phyloP scores from a whole-genome alignment of 331 rosid species.

The Quercus tomentella region DNA sequence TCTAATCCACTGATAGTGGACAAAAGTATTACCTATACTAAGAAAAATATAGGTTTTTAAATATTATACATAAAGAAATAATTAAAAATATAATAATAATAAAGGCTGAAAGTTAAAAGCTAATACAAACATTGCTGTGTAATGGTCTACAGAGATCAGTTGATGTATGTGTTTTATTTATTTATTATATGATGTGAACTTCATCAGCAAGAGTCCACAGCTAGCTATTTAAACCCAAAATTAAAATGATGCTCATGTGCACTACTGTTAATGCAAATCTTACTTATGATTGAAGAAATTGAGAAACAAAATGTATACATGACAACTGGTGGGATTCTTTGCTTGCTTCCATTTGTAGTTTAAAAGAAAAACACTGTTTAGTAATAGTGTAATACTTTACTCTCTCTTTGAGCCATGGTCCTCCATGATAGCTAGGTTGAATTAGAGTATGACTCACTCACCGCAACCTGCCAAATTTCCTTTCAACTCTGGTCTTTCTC shows the following conservation, averaged over 20 bases:
- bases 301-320: slow-evolving; percentile 19
- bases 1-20: too few relatives aligned
- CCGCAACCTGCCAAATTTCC: neutral
- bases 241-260: neutral
- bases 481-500: neutral
- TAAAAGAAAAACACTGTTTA: neutral
- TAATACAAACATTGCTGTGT: too few relatives aligned
- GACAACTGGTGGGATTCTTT: slow-evolving; percentile 15
- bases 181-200: too few relatives aligned
- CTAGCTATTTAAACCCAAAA: neutral
- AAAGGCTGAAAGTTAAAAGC: too few relatives aligned
- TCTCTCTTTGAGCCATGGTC: neutral
- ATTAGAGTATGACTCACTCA: neutral
- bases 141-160: too few relatives aligned
- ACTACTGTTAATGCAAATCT: neutral
- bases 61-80: too few relatives aligned
- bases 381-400: neutral
- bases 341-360: neutral
- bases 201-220: too few relatives aligned
- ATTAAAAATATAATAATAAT: too few relatives aligned
- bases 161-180: too few relatives aligned
- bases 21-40: too few relatives aligned
- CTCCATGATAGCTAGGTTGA: too few relatives aligned
- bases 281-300: slow-evolving; percentile 16
- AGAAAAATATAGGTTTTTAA: too few relatives aligned